Evolutionary conservation across 257 asterid genomes (phyloP).

Genomic region (Jasminum sambac): DNA sequence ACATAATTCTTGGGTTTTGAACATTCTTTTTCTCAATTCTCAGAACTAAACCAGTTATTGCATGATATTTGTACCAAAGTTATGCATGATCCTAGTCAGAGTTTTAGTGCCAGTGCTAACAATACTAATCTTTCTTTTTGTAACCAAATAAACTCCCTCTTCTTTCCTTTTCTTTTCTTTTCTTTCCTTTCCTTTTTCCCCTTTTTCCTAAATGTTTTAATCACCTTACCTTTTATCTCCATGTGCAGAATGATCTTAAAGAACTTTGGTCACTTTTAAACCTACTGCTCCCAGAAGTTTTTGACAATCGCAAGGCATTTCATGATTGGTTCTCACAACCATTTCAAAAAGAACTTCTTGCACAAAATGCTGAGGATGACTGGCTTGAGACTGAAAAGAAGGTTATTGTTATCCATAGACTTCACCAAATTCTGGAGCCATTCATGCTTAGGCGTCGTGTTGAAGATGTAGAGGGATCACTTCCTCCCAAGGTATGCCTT

Average conservation of each 20-base stretch:
- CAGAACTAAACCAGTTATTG: neutral
- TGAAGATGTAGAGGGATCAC: conserved; percentile 99
- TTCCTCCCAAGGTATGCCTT: conserved; percentile 91
- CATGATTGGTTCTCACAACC: conserved; percentile 99
- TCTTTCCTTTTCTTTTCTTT: too few relatives aligned
- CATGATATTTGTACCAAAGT: conserved; percentile 3
- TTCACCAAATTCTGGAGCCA: conserved; percentile 98
- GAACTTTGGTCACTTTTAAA: conserved; percentile 98
- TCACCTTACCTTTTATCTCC: conserved; percentile 13
- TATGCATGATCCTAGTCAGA: neutral
- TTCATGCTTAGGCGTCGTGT: conserved; percentile 99
- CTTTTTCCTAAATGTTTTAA: neutral
- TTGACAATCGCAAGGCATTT: conserved; percentile 95
- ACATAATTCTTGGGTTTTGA: neutral
- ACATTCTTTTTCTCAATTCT: neutral
- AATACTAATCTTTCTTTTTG: neutral
- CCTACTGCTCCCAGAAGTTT: conserved; percentile 94
- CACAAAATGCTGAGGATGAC: conserved; percentile 91
- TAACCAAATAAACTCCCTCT: neutral
- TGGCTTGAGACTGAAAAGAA: conserved; percentile 99
- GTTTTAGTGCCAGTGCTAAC: conserved; percentile 4
- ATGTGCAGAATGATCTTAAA: conserved; percentile 94
- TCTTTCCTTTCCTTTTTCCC: neutral
- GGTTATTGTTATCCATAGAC: conserved; percentile 94
- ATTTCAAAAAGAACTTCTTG: conserved; percentile 83